A percentile compares a stretch with the other conserved stretches of the same genome.
phyloP scores from a whole-genome alignment of 768 basidiomycete genomes.

The Suillus occidentalis region DNA sequence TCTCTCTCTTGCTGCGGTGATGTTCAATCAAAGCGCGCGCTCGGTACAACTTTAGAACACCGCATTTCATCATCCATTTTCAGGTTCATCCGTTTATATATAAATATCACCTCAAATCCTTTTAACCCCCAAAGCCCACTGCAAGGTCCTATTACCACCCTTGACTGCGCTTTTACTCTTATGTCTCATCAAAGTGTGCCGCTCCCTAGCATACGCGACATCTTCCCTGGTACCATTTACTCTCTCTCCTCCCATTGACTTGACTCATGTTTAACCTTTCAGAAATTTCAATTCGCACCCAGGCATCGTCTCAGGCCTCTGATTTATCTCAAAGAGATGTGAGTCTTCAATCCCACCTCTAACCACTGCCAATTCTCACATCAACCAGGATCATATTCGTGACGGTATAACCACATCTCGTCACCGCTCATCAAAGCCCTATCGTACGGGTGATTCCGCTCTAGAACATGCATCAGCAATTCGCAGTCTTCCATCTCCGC shows the following conservation, averaged over 20 bases:
- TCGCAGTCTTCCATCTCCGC: constrained; percentile 22
- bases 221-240: constrained; percentile 49
- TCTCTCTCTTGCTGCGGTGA: constrained; percentile 23
- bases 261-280: neutral
- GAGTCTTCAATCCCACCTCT: neutral
- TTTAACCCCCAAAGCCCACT: constrained; percentile 7
- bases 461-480: neutral
- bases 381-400: neutral
- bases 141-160: neutral
- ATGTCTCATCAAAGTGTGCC: constrained; percentile 32
- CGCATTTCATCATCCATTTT: constrained; percentile 17
- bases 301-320: neutral
- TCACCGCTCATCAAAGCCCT: neutral
- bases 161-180: neutral
- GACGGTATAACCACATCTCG: neutral
- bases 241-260: neutral
- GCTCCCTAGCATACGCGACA: constrained; percentile 53
- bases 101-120: constrained; percentile 11
- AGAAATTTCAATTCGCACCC: constrained; percentile 4
- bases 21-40: constrained; percentile 24
- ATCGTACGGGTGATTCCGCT: neutral
- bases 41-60: constrained; percentile 23
- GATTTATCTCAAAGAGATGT: neutral
- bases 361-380: too few relatives aligned
- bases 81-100: constrained; percentile 16